A percentile compares a stretch with the other conserved stretches of the same genome.
These are phyloP conservation scores for Eruca vesicaria DNA, from an alignment of 441 rosid genomes.

Conservation along the genomic window DNA sequence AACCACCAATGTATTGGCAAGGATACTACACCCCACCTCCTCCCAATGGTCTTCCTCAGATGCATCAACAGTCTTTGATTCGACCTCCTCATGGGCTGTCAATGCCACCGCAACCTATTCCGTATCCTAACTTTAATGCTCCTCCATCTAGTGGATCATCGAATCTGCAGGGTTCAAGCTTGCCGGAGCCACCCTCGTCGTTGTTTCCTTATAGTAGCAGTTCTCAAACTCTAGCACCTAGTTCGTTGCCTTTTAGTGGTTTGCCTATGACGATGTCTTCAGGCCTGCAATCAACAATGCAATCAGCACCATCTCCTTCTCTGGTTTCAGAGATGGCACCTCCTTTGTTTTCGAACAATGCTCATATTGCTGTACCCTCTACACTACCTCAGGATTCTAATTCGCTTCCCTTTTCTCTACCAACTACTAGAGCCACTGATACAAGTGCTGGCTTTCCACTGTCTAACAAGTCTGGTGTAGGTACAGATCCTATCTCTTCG, in stretches of 20 bases:
- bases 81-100: conserved; percentile 73
- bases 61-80: conserved; percentile 82
- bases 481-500: conserved; percentile 44
- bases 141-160: conserved; percentile 52
- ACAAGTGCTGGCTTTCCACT: conserved; percentile 42
- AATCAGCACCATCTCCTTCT: conserved; percentile 52
- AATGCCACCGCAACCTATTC: conserved; percentile 78
- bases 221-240: conserved; percentile 23
- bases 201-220: conserved; percentile 37
- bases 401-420: conserved; percentile 48
- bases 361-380: conserved; percentile 47
- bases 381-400: conserved; percentile 41
- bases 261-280: conserved; percentile 24
- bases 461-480: conserved; percentile 45
- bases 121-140: conserved; percentile 65
- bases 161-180: conserved; percentile 42
- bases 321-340: conserved; percentile 58
- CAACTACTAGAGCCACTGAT: conserved; percentile 49
- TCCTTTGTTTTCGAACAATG: conserved; percentile 45
- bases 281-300: conserved; percentile 30
- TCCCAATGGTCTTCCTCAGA: conserved; percentile 70
- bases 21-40: conserved; percentile 78
- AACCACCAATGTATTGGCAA: conserved; percentile 80
- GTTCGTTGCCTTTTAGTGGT: conserved; percentile 30
- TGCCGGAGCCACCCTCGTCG: conserved; percentile 58